Evolutionary conservation across 2,329 filamentous ascomycete genomes (phyloP), one percentile per base, ranked within the genome.

Genomic region (Colletotrichum eremochloae): DNA sequence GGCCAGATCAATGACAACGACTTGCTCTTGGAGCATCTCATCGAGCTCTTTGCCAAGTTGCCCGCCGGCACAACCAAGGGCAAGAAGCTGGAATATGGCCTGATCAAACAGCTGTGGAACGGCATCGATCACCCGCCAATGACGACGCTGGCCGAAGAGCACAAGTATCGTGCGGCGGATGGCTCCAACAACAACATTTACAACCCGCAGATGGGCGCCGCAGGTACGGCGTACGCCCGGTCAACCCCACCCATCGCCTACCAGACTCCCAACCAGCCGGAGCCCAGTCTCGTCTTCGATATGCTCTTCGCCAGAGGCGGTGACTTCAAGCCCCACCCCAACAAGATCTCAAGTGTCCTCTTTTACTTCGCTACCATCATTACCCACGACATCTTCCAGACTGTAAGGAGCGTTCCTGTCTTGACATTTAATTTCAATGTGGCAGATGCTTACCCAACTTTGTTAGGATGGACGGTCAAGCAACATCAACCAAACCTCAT

Each of bases 311-410:
- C 73, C 12, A 66, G 75, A 31, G 73, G 73, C 8, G 52, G 40
- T 14, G 69, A 67, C 11, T 75, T 73, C 44, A 62, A 74, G 74
- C 63, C 73, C 33, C 72, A 86, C 67, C 78, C 81, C 2, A 83
- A 82, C 40, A 84, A 82, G 2, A 75, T 88, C 58, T 87, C 85
- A 0, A 82, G 79, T 36, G 81, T 85, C 74, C 77, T 87, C 11
- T 84, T 87, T 70, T 86, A 85, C 48, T 82, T 86, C 24, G 86
- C 86, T 0, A 85, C 85, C 3, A 84, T 88, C 63, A 86, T 88
- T 68, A 88, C 87, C 31, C 86, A 88, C 68, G 86, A 86, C 75
- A 81, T 86, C 46, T 86, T 86, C 75, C 79, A 82, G 50, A 84
- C 75, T 5, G 73, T 68, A 33, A 74, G 63, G 11, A 20, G 15